These are phyloP conservation scores for Lycium ferocissimum DNA, from an alignment of 257 asterid species.

Conservation along the genomic window DNA sequence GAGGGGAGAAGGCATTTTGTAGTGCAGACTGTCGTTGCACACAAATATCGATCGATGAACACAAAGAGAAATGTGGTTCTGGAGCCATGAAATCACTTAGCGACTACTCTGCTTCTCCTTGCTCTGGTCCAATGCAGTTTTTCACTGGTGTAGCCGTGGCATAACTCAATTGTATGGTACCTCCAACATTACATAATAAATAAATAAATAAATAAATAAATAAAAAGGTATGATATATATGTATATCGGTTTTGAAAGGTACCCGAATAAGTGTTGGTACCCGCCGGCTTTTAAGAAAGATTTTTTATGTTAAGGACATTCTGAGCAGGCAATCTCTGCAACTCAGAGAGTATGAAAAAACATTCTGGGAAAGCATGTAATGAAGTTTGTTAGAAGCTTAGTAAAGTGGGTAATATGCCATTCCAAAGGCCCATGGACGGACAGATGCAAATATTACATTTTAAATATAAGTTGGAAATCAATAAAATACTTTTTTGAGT, in stretches of 20 bases:
- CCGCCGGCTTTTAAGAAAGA: neutral
- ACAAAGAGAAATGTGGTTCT: conserved; percentile 50
- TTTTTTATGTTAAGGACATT: neutral
- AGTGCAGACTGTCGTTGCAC: conserved; percentile 60
- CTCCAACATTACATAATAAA: neutral
- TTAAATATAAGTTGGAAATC: neutral
- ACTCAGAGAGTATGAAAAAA: neutral
- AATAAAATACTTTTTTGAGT: neutral
- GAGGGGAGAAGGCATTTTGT: conserved; percentile 74
- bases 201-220: conserved; percentile 23
- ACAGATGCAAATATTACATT: neutral
- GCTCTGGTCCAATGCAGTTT: conserved; percentile 58
- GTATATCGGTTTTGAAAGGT: conserved; percentile 10
- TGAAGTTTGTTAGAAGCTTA: neutral
- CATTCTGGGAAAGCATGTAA: neutral
- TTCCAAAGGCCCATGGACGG: neutral
- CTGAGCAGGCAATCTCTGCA: conserved; percentile 10
- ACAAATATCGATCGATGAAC: conserved; percentile 58
- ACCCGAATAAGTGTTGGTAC: conserved; percentile 14
- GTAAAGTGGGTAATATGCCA: neutral
- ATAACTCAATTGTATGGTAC: conserved; percentile 29
- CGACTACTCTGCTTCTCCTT: conserved; percentile 64
- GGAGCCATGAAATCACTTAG: conserved; percentile 42
- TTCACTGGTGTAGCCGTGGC: conserved; percentile 69
- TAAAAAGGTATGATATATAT: neutral